Evolutionary conservation across 768 basidiomycete species (phyloP), one percentile per base, ranked within the genome.

Genomic region (Pholiota conissans): DNA sequence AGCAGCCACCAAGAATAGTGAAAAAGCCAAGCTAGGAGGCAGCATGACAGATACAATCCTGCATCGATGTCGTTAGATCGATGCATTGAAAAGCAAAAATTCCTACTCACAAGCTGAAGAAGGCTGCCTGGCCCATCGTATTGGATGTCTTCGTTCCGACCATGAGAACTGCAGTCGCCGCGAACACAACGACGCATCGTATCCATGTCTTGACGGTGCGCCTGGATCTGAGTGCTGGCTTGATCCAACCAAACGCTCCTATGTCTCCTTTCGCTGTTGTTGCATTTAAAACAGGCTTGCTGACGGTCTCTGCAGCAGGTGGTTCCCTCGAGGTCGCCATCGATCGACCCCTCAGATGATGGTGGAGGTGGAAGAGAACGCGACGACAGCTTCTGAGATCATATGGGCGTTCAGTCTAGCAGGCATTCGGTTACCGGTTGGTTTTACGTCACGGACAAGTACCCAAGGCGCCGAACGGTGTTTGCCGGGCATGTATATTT

Each of bases 41-140:
- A 78, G 52, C 65, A 79, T 69, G 6, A 76, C 62, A 1, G 74
- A 65, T 2, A 79, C 68, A 34, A 79, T 72, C 14, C 77, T 78
- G 50, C 26, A 50, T 20, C n/a, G 35, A 28, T 34, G 32, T 28
- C 7, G 7, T 20, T 18, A 9, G 13, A 50, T 20, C 14, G 34
- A 26, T 5, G 26, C 8, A 26, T 16, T 14, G 16, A 37, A 10
- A n/a, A 22, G 3, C 9, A 18, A 9, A 46, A 39, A 24, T 47
- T 18, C 30, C 27, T 13, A 63, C 72, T 62, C 50, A 77, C 73
- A 72, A 71, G 52, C 68, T 67, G 61, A 77, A 79, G 69, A 77
- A 78, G 0, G 70, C 75, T 9, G 73, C 73, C 55, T 77, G 76
- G 5, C 79, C 79, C 72, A 78, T 73, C 7, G 61, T 69, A n/a